phyloP scores from a whole-genome alignment of 768 basidiomycete species.

The Auriscalpium microsporum region DNA sequence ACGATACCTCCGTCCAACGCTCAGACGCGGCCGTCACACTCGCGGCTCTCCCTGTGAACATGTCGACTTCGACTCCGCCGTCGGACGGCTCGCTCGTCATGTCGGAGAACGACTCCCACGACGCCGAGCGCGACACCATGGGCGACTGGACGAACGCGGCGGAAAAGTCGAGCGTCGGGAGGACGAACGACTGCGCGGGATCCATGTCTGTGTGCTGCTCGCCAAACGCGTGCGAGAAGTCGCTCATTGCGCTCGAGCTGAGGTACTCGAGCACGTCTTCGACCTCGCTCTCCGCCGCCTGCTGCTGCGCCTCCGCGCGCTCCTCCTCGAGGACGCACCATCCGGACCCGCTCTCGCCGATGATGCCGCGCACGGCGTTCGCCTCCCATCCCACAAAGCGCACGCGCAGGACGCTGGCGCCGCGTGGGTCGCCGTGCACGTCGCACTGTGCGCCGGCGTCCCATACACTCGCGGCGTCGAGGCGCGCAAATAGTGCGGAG shows the following conservation, averaged over 20 bases:
- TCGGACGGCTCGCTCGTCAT: not conserved
- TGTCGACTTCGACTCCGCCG: constrained; percentile 5
- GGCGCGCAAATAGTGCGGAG: constrained; percentile 55
- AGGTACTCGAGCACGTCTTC: constrained; percentile 19
- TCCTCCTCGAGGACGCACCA: constrained; percentile 72
- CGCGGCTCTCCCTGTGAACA: not conserved
- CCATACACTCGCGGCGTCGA: constrained; percentile 69
- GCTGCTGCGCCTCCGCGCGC: constrained; percentile 14
- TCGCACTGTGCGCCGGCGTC: constrained; percentile 49
- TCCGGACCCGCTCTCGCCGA: constrained; percentile 63
- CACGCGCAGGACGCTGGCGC: constrained; percentile 59
- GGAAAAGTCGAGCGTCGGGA: constrained; percentile 74
- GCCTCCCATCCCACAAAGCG: constrained; percentile 70
- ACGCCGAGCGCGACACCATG: constrained; percentile 6
- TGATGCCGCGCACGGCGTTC: constrained; percentile 51
- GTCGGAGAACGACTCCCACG: constrained; percentile 1
- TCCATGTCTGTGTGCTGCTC: constrained; percentile 29
- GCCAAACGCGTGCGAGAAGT: not conserved
- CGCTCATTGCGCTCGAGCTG: constrained; percentile 3
- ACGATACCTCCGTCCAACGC: constrained; percentile 1
- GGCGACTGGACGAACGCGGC: constrained; percentile 19
- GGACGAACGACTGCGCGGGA: constrained; percentile 57
- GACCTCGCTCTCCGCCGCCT: not conserved
- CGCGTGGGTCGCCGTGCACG: constrained; percentile 52
- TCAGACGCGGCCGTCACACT: constrained; percentile 12